These are phyloP conservation scores for Rhodamnia rubescens DNA, from an alignment of 345 rosid genomes.

Conservation along the genomic window DNA sequence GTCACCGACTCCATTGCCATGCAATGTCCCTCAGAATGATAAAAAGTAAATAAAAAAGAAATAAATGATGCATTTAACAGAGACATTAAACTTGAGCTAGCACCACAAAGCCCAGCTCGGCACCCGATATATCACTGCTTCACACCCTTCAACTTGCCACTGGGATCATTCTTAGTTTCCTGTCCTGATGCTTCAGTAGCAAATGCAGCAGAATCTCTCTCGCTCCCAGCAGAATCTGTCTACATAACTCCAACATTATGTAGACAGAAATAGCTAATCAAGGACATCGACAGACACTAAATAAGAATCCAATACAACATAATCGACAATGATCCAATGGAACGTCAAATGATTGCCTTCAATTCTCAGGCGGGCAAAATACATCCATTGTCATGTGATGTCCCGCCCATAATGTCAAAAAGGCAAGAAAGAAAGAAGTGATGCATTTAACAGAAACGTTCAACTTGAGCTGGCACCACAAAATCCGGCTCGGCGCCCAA, in stretches of 20 bases:
- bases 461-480: not conserved
- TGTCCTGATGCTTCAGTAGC: not conserved
- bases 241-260: no score
- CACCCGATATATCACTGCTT: not conserved
- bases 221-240: conserved; percentile 10
- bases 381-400: no score
- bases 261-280: no score
- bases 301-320: no score
- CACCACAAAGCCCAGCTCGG: not conserved
- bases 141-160: not conserved
- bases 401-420: no score
- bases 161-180: not conserved
- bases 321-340: no score
- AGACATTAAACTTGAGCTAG: not conserved
- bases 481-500: not conserved
- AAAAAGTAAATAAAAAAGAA: not conserved
- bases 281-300: no score
- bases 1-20: not conserved
- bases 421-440: not conserved
- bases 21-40: not conserved
- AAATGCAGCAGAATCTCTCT: not conserved
- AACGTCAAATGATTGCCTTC: no score
- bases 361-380: no score
- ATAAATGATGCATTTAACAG: not conserved
- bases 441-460: not conserved